Percentiles rank a stretch among this genome's conserved stretches.
These are phyloP conservation scores for Zygosaccharomyces lentus DNA, from an alignment of 805 yeast species.

Conservation along the genomic window DNA sequence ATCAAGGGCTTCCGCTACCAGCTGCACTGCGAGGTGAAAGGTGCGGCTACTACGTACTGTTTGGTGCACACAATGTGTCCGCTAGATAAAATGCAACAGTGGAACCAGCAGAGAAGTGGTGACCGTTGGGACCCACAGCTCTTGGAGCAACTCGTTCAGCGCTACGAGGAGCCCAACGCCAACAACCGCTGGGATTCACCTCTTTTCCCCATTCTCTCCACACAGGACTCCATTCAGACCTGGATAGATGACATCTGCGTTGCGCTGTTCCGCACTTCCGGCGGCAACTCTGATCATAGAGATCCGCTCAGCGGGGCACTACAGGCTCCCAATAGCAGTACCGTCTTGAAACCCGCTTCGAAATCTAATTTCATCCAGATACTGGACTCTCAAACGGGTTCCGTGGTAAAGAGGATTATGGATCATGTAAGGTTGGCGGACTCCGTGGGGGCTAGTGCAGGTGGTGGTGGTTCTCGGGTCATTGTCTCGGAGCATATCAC, in stretches of 20 bases:
- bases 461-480: slow-evolving; percentile 44
- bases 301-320: slow-evolving; percentile 52
- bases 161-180: slow-evolving; percentile 92
- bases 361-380: slow-evolving; percentile 72
- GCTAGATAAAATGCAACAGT: slow-evolving; percentile 51
- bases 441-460: slow-evolving; percentile 41
- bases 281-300: slow-evolving; percentile 22
- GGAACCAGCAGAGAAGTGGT: slow-evolving; percentile 43
- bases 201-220: slow-evolving; percentile 56
- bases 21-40: slow-evolving; percentile 88
- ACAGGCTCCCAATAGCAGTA: slow-evolving; percentile 74
- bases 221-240: slow-evolving; percentile 43
- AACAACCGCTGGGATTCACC: slow-evolving; percentile 93
- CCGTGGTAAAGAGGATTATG: slow-evolving; percentile 56
- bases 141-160: slow-evolving; percentile 63
- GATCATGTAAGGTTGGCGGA: slow-evolving; percentile 40
- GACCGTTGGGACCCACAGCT: slow-evolving; percentile 61
- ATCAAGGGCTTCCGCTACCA: slow-evolving; percentile 96
- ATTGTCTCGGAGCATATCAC: slow-evolving; percentile 39
- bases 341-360: slow-evolving; percentile 74
- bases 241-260: slow-evolving; percentile 62
- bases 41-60: slow-evolving; percentile 73
- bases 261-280: slow-evolving; percentile 42
- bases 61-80: slow-evolving; percentile 78
- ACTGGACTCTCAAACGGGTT: slow-evolving; percentile 66